Evolutionary conservation across 176 grass and related monocot genomes (phyloP).

Genomic region (Oryza longistaminata): DNA sequence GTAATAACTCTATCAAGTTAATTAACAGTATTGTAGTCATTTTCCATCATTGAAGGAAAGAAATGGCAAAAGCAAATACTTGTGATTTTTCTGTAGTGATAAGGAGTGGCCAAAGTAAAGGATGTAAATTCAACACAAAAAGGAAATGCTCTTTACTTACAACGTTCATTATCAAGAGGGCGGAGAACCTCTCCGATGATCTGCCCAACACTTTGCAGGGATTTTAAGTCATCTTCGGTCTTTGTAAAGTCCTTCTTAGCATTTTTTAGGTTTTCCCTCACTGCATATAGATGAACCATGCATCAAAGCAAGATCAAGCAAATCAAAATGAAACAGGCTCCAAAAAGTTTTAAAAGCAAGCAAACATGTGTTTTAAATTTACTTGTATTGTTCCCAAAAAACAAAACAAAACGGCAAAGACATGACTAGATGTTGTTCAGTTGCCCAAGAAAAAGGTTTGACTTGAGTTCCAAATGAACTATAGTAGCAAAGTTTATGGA

Average conservation of each 20-base stretch:
- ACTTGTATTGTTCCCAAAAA: background rate
- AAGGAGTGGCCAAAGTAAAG: background rate
- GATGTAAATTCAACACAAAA: background rate
- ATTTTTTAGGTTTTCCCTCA: constrained; percentile 76
- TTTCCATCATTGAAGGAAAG: background rate
- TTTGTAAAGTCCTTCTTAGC: constrained; percentile 87
- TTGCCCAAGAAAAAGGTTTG: background rate
- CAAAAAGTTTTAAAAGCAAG: background rate
- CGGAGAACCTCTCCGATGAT: constrained; percentile 99
- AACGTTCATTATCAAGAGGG: constrained; percentile 92
- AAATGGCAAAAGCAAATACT: background rate
- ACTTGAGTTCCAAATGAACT: background rate
- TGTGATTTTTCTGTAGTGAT: background rate
- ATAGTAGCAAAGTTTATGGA: background rate
- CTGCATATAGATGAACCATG: constrained; percentile 53
- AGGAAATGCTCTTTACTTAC: constrained; percentile 52
- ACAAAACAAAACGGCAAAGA: background rate
- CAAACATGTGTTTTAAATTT: background rate
- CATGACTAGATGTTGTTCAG: background rate
- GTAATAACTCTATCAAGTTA: background rate
- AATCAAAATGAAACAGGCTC: background rate
- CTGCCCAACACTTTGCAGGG: constrained; percentile 96
- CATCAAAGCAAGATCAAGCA: constrained; percentile 28
- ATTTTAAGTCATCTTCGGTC: constrained; percentile 97
- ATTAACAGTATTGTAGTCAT: background rate